These are phyloP conservation scores for Trametes cinnabarina DNA, from an alignment of 768 basidiomycete genomes.

Conservation along the genomic window DNA sequence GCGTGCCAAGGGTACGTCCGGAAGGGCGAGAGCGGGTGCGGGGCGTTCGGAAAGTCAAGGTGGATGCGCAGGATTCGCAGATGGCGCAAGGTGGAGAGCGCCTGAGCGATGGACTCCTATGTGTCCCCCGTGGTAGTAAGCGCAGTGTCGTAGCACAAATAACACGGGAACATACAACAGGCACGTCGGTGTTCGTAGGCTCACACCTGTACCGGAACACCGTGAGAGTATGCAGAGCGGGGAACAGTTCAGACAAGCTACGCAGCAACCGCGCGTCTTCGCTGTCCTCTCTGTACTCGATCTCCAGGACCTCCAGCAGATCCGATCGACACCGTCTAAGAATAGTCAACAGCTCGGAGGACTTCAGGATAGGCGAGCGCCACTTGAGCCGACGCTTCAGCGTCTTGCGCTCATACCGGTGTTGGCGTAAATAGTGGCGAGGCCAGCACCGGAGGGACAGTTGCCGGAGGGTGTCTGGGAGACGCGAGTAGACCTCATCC, in stretches of 20 bases:
- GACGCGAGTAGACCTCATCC: neutral
- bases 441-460: neutral
- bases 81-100: neutral
- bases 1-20: neutral
- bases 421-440: neutral
- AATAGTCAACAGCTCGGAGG: neutral
- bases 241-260: neutral
- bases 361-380: neutral
- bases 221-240: neutral
- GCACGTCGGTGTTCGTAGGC: neutral
- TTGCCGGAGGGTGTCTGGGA: neutral
- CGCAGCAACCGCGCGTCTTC: neutral
- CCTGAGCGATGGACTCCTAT: neutral
- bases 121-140: too few species aligned
- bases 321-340: neutral
- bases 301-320: neutral
- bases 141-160: neutral
- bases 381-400: neutral
- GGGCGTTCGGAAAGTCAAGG: neutral
- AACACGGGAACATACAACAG: neutral
- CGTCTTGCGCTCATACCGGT: neutral
- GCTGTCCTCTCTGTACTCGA: slow-evolving; percentile 1
- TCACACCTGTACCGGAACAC: neutral
- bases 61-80: neutral
- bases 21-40: neutral